Conservation (phyloP, 371 early-diverging fungal genomes). For the Sporodiniella umbellata region DNA sequence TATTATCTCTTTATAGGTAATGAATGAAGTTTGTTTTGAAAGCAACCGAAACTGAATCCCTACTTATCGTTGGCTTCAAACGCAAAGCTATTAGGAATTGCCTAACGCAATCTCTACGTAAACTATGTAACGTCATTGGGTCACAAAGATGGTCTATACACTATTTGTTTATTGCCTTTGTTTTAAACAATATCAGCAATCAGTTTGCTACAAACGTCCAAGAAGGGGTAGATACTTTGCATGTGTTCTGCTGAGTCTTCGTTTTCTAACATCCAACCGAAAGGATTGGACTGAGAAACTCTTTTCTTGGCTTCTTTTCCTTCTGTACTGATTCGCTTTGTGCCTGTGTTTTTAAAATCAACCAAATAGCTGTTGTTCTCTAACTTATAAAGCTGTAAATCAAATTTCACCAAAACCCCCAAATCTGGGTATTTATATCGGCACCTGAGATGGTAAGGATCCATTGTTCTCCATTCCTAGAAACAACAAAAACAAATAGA, state of each 20-base stretch:
- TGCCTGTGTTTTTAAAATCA: conserved; percentile 82
- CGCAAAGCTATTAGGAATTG: no score
- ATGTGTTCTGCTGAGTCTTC: conserved; percentile 35
- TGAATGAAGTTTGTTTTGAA: no score
- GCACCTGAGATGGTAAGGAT: conserved; percentile 80
- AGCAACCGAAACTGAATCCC: no score
- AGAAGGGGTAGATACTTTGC: conserved; percentile 84
- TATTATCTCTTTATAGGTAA: no score
- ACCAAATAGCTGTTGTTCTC: conserved; percentile 90
- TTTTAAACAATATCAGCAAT: conserved; percentile 84
- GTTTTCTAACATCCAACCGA: conserved; percentile 6
- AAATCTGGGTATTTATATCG: conserved; percentile 58
- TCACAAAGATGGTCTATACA: no score
- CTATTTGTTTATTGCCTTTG: no score
- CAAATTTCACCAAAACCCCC: conserved; percentile 75
- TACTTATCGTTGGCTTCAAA: no score
- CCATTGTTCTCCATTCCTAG: conserved; percentile 89
- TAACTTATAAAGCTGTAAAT: conserved; percentile 90
- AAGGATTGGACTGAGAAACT: not conserved
- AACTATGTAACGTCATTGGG: no score
- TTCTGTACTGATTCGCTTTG: conserved; percentile 10
- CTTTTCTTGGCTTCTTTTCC: conserved; percentile 2
- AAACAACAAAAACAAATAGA: no score
- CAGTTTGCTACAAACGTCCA: conserved; percentile 90
- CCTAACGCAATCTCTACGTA: no score